phyloP scores from a whole-genome alignment of 192 early-diverging fungal species.

The Backusella macrospora region DNA sequence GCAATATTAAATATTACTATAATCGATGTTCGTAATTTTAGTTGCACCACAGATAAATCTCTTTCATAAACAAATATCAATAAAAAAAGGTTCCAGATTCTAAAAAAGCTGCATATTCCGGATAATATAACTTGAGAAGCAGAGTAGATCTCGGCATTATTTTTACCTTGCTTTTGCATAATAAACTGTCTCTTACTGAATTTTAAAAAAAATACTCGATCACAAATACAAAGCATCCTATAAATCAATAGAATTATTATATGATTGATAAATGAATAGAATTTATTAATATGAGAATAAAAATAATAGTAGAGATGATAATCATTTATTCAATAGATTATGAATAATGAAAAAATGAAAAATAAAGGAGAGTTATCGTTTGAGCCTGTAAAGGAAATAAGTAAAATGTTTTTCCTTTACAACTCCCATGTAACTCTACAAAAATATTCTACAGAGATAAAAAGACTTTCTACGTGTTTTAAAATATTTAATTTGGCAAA shows the following conservation, averaged over 20 bases:
- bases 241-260: too few species aligned
- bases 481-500: not conserved
- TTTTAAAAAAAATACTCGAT: not conserved
- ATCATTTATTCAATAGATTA: too few species aligned
- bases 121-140: not conserved
- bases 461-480: not conserved
- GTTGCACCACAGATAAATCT: not conserved
- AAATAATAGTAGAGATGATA: not conserved
- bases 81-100: not conserved
- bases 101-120: too few species aligned
- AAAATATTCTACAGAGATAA: not conserved
- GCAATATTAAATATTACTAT: not conserved
- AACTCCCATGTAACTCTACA: not conserved
- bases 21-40: not conserved
- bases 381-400: not conserved
- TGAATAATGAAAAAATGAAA: too few species aligned
- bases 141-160: not conserved
- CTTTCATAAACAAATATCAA: not conserved
- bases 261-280: too few species aligned
- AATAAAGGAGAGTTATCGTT: not conserved
- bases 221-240: too few species aligned
- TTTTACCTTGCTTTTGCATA: not conserved
- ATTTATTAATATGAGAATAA: not conserved
- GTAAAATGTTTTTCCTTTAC: conserved; percentile 2
- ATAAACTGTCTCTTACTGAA: not conserved